These are phyloP conservation scores for Rhizopus arrhizus DNA, from an alignment of 371 early-diverging fungal genomes.

Conservation along the genomic window DNA sequence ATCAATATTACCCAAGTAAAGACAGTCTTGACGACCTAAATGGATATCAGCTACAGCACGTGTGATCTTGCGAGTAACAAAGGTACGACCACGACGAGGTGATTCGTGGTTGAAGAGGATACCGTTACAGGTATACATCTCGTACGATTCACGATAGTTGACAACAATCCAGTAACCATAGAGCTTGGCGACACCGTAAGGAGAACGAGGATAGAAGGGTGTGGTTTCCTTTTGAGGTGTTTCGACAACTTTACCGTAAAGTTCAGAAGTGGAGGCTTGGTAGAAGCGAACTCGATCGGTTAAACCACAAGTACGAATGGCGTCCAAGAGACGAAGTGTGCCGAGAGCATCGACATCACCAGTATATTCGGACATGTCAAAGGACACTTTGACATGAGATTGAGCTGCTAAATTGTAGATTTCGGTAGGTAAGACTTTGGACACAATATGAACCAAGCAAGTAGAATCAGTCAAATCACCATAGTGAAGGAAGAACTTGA, in stretches of 20 bases:
- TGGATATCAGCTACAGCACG: slow-evolving; percentile 81
- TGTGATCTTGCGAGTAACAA: slow-evolving; percentile 85
- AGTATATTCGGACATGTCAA: slow-evolving; percentile 89
- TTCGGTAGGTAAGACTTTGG: slow-evolving; percentile 78
- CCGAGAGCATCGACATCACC: slow-evolving; percentile 86
- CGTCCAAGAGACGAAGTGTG: slow-evolving; percentile 80
- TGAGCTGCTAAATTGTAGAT: slow-evolving; percentile 81
- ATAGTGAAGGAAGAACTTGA: slow-evolving; percentile 81
- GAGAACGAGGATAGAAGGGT: slow-evolving; percentile 86
- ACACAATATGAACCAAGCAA: slow-evolving; percentile 76
- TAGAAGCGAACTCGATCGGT: slow-evolving; percentile 76
- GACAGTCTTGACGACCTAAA: slow-evolving; percentile 68
- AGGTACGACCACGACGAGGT: slow-evolving; percentile 82
- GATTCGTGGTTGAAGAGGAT: slow-evolving; percentile 89
- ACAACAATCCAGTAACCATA: slow-evolving; percentile 84
- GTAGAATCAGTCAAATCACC: slow-evolving; percentile 88
- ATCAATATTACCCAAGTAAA: slow-evolving; percentile 84
- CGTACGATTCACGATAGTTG: slow-evolving; percentile 84
- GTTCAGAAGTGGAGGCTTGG: slow-evolving; percentile 83
- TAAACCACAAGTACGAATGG: slow-evolving; percentile 80
- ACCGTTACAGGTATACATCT: slow-evolving; percentile 84
- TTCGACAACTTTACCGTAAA: slow-evolving; percentile 83
- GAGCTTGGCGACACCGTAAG: slow-evolving; percentile 86
- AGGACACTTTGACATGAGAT: slow-evolving; percentile 87
- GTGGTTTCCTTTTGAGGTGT: slow-evolving; percentile 84